Conservation (phyloP, 495 filamentous ascomycete species). For the Aspergillus wentii region DNA sequence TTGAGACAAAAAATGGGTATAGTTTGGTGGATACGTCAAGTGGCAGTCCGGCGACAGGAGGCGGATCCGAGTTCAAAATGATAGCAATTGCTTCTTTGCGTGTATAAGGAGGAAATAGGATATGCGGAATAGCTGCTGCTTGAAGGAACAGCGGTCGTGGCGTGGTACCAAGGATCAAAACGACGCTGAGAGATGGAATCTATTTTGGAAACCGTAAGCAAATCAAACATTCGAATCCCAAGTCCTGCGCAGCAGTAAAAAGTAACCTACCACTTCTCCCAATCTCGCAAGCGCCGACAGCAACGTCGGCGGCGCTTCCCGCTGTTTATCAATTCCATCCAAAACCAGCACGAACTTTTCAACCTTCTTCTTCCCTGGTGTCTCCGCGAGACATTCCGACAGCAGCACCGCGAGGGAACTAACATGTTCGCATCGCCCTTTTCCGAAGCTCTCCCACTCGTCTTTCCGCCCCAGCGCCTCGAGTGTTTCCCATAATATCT, state of each 20-base stretch:
- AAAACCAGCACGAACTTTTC: constrained; percentile 75
- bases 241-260: not conserved
- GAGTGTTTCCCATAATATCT: constrained; percentile 41
- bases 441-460: constrained; percentile 37
- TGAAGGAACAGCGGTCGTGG: constrained; percentile 70
- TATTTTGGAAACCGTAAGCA: constrained; percentile 29
- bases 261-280: constrained; percentile 63
- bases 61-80: constrained; percentile 46
- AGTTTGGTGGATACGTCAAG: constrained; percentile 25
- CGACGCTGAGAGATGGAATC: constrained; percentile 74
- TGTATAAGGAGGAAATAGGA: constrained; percentile 82
- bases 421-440: constrained; percentile 69
- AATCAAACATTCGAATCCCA: not conserved
- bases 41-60: constrained; percentile 22
- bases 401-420: constrained; percentile 69
- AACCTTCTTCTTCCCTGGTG: constrained; percentile 11
- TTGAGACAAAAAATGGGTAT: constrained; percentile 40
- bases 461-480: constrained; percentile 31
- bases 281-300: constrained; percentile 77
- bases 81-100: constrained; percentile 74
- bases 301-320: constrained; percentile 74
- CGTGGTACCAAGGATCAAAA: constrained; percentile 68
- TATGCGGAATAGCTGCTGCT: constrained; percentile 65
- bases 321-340: constrained; percentile 85
- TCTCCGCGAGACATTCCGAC: constrained; percentile 40